Percentiles rank a stretch among this genome's conserved stretches.
These are phyloP conservation scores for Pseudomicrostroma phylloplanum DNA, from an alignment of 1,284 basidiomycete species.

Conservation along the genomic window DNA sequence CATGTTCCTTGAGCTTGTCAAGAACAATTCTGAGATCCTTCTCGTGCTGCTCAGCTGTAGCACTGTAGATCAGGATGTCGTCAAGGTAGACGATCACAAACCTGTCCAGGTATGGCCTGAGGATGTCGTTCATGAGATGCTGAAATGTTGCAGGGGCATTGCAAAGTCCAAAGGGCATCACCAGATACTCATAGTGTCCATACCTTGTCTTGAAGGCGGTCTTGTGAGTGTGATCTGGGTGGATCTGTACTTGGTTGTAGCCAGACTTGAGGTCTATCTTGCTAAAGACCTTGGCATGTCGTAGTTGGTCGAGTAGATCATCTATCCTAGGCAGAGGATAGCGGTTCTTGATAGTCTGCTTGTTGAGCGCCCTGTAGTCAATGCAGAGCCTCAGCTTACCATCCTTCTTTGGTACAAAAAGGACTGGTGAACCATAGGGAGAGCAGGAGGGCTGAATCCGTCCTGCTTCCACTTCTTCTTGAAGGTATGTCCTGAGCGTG, in stretches of 20 bases:
- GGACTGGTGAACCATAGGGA: too few species aligned
- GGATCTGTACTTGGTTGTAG: slow-evolving; percentile 6
- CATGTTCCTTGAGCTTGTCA: too few species aligned
- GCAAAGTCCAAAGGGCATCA: slow-evolving; percentile 7
- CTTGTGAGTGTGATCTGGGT: background rate
- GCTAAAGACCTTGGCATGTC: slow-evolving; percentile 4
- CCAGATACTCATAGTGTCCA: background rate
- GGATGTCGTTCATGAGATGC: slow-evolving; percentile 10
- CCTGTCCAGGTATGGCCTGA: background rate
- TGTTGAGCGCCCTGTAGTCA: slow-evolving; percentile 2
- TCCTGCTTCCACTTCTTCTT: too few species aligned
- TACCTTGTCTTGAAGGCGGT: slow-evolving; percentile 7
- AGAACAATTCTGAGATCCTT: too few species aligned
- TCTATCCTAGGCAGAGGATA: slow-evolving; percentile 8
- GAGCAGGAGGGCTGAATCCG: too few species aligned
- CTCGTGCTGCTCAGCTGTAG: too few species aligned
- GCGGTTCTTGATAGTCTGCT: slow-evolving; percentile 2
- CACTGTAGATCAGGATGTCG: too few species aligned
- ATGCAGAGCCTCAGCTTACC: background rate
- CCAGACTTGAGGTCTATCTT: slow-evolving; percentile 3
- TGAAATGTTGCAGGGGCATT: slow-evolving; percentile 10
- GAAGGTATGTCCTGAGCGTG: too few species aligned
- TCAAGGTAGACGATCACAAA: too few species aligned
- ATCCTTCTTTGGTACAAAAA: background rate
- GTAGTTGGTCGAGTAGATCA: background rate